Conservation (phyloP, 2,329 filamentous ascomycete species). For the Fusarium guadeloupense region DNA sequence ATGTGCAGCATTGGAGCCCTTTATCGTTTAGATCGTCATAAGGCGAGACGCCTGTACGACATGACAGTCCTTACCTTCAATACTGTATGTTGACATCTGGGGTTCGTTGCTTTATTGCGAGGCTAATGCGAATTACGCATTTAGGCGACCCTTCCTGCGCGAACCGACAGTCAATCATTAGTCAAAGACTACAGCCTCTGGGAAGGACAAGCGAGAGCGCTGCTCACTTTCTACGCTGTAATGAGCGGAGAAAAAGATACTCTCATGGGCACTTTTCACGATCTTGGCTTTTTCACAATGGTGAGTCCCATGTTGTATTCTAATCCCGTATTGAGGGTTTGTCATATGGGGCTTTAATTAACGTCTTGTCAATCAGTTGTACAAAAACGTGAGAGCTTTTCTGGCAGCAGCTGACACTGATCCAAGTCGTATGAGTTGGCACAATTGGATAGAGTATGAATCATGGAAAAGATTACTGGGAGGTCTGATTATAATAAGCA, state of each 20-base stretch:
- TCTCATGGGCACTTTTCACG: conserved; percentile 4
- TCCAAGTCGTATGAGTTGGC: conserved; percentile 3
- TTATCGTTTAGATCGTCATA: conserved; percentile 17
- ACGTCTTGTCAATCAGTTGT: not conserved
- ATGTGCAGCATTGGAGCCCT: conserved; percentile 29
- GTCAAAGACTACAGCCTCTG: conserved; percentile 15
- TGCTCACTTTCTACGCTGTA: conserved; percentile 20
- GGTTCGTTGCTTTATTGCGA: too few relatives aligned
- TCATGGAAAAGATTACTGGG: conserved; percentile 23
- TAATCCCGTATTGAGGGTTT: not conserved
- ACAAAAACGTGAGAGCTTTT: not conserved
- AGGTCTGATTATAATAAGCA: conserved; percentile 9
- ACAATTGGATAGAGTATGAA: conserved; percentile 15
- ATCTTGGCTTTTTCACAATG: conserved; percentile 19
- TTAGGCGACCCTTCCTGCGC: too few relatives aligned
- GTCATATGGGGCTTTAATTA: not conserved
- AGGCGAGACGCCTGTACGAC: conserved; percentile 6
- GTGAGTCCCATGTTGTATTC: conserved; percentile 1
- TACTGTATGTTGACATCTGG: too few relatives aligned
- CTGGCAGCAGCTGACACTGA: not conserved
- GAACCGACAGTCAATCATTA: too few relatives aligned
- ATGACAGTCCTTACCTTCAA: too few relatives aligned
- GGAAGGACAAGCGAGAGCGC: conserved; percentile 13
- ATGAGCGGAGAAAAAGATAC: conserved; percentile 19
- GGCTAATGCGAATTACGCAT: too few relatives aligned